A percentile compares a stretch with the other conserved stretches of the same genome.
Evolutionary conservation across 805 yeast genomes (phyloP).

Genomic region (Suhomyces vadensis): DNA sequence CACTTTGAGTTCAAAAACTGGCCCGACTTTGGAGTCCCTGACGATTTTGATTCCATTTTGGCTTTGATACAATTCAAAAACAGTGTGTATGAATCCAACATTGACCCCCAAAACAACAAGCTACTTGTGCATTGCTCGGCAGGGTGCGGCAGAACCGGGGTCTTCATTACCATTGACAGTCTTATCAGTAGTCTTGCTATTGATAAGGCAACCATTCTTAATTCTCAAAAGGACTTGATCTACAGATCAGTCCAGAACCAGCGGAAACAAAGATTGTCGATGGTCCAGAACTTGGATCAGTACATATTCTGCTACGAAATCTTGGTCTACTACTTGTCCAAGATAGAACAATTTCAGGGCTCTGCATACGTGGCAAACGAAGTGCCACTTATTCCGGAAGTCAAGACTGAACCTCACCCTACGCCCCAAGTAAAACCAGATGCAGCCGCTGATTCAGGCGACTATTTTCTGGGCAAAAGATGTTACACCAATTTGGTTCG

Average conservation of each 20-base stretch:
- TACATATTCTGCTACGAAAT: slow-evolving; percentile 73
- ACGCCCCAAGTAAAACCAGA: background rate
- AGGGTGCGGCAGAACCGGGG: slow-evolving; percentile 72
- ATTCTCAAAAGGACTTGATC: slow-evolving; percentile 50
- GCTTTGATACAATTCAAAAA: slow-evolving; percentile 36
- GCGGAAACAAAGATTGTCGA: slow-evolving; percentile 73
- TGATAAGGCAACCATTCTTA: slow-evolving; percentile 7
- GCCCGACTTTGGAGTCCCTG: slow-evolving; percentile 51
- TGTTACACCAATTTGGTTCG: slow-evolving; percentile 1
- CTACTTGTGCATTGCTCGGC: slow-evolving; percentile 53
- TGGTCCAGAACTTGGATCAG: slow-evolving; percentile 83
- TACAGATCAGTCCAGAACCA: slow-evolving; percentile 64
- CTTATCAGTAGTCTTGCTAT: slow-evolving; percentile 18
- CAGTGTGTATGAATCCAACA: slow-evolving; percentile 17
- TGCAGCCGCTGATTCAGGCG: background rate
- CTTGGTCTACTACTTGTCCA: slow-evolving; percentile 27
- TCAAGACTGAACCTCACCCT: background rate
- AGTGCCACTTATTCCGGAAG: background rate
- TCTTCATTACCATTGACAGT: slow-evolving; percentile 46
- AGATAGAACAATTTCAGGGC: slow-evolving; percentile 11
- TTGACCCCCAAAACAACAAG: slow-evolving; percentile 8
- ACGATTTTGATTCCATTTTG: slow-evolving; percentile 30
- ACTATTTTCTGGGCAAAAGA: slow-evolving; percentile 4
- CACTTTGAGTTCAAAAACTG: slow-evolving; percentile 45
- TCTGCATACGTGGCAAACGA: background rate